Evolutionary conservation across 208 protist genomes (phyloP).

Genomic region (Acanthamoeba royreba): DNA sequence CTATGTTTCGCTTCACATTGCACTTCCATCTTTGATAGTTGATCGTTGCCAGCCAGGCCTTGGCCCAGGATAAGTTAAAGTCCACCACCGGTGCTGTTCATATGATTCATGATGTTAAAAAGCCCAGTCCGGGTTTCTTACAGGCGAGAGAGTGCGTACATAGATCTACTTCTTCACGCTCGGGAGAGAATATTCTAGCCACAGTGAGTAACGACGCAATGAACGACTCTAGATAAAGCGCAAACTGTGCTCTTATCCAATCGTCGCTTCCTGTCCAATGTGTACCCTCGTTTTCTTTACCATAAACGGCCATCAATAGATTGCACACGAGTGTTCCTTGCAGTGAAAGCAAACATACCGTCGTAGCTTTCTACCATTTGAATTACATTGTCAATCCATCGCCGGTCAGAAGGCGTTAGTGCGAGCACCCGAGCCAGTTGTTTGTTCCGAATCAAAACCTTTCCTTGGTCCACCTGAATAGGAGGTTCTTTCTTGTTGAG

Average conservation of each 20-base stretch:
- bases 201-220: neutral
- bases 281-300: neutral
- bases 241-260: neutral
- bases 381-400: conserved; percentile 9
- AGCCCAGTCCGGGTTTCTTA: too few relatives aligned
- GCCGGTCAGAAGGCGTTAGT: neutral
- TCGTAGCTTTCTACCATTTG: neutral
- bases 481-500: too few relatives aligned
- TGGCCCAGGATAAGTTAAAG: neutral
- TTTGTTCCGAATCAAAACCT: neutral
- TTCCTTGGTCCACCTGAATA: neutral
- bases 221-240: neutral
- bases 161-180: neutral
- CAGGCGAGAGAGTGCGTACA: too few relatives aligned
- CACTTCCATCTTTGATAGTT: conserved; percentile 1
- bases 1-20: neutral
- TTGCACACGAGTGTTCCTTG: neutral
- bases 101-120: too few relatives aligned
- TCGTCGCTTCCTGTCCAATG: conserved; percentile 33
- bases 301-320: too few relatives aligned
- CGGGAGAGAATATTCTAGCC: neutral
- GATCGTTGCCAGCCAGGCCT: neutral
- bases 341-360: neutral
- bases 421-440: neutral
- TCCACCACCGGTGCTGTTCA: neutral